Base-by-base conservation (phyloP, 2,329 filamentous ascomycete genomes). In the Beauveria sp. region DNA sequence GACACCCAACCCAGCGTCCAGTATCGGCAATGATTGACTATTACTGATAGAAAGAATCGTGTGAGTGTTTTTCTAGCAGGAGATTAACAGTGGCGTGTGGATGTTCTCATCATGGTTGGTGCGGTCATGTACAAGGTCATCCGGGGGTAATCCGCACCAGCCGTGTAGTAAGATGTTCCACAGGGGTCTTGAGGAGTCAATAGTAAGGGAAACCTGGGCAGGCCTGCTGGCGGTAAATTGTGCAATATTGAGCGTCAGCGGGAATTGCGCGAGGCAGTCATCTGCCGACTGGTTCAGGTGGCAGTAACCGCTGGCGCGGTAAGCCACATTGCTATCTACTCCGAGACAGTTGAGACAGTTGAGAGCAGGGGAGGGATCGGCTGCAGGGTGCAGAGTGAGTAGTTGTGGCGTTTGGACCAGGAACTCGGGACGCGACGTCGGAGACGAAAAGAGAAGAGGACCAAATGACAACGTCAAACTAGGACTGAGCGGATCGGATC, bases 1-100 rank as follows among this genome's bases (percentile, higher is more conserved):
- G 26, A 52, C 47, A 28, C 57, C 57, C 57, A 52, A 59, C 57
- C 56, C 57, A 59, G 38, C 7, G 30, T 22, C 56, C 47, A 58
- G 55, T n/a, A 52, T 52, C 30, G 18, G 46, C 22, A 58, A 16
- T 38, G 45, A 30, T 26, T 42, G 12, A 38, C 10, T 38, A 14
- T 38, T 14, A 38, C 34, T 38, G 34, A 38, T 38, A 38, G 9
- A 34, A 34, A 34, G 30, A 38, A 38, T 5, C 34, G 34, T 38
- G 46, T 6, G 34, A 58, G 42, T 10, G 20, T 18, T 10, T 38
- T 38, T 14, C 34, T 38, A 38, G 34, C 5, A 14, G 12, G 14
- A 38, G 10, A 38, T 14, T 10, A 12, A 12, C 12, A 38, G 34
- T 38, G 34, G 34, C 34, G 34, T 38, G 34, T 38, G 34, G 34